phyloP scores from a whole-genome alignment of 495 filamentous ascomycete genomes.

The Aspergillus steynii region DNA sequence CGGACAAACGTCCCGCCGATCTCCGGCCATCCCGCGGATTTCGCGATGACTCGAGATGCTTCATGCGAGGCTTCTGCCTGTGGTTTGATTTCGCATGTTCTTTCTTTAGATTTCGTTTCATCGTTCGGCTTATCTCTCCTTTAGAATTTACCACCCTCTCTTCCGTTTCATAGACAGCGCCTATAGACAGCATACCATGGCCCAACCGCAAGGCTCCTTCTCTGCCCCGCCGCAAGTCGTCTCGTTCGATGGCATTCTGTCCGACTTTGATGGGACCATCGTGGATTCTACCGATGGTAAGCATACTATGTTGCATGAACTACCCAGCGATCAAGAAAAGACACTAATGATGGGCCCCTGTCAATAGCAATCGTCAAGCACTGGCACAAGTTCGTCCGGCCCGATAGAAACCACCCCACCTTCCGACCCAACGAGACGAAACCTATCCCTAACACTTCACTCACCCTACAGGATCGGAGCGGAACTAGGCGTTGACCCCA shows the following conservation, averaged over 20 bases:
- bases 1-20: conserved; percentile 42
- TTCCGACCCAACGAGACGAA: neutral
- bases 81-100: neutral
- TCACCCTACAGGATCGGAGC: conserved; percentile 62
- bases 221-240: conserved; percentile 59
- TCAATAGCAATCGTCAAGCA: conserved; percentile 81
- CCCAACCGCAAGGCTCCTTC: conserved; percentile 45
- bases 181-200: conserved; percentile 28
- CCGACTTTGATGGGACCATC: conserved; percentile 81
- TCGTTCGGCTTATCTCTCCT: neutral
- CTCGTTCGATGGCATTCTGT: conserved; percentile 76
- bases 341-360: conserved; percentile 12
- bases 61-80: neutral
- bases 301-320: neutral
- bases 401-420: neutral
- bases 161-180: neutral
- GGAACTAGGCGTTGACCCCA: conserved; percentile 79
- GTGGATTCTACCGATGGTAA: conserved; percentile 48
- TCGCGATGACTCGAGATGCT: too few species aligned
- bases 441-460: neutral
- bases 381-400: conserved; percentile 71
- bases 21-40: conserved; percentile 28
- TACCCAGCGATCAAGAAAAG: neutral
- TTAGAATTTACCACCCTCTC: neutral
- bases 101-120: neutral